phyloP scores from a whole-genome alignment of 345 rosid species.

The Hirschfeldia incana region DNA sequence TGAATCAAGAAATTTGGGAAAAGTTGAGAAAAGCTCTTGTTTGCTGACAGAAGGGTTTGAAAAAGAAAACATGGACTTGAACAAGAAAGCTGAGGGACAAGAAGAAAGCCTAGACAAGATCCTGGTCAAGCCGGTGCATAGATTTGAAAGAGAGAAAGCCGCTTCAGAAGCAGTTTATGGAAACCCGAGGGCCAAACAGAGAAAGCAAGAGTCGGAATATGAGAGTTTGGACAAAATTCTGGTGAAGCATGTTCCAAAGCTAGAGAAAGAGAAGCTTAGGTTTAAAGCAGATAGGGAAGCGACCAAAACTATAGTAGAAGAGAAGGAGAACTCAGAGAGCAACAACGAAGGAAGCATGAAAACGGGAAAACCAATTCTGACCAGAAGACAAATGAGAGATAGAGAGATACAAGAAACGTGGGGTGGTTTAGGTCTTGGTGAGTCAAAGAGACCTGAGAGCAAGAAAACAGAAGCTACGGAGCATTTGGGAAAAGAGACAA shows the following conservation, averaged over 20 bases:
- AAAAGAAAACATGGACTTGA: conserved; percentile 63
- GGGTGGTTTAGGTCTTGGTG: conserved; percentile 85
- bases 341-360: conserved; percentile 38
- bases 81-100: conserved; percentile 27
- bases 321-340: conserved; percentile 28
- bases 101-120: conserved; percentile 60
- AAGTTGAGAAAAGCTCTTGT: conserved; percentile 33
- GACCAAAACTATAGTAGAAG: conserved; percentile 35
- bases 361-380: conserved; percentile 20
- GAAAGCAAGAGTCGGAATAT: conserved; percentile 40
- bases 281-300: not conserved
- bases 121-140: conserved; percentile 57
- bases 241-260: conserved; percentile 73
- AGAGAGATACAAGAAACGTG: conserved; percentile 80
- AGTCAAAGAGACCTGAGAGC: conserved; percentile 61
- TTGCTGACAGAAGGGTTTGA: conserved; percentile 21
- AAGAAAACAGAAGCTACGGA: conserved; percentile 48
- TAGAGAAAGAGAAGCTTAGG: conserved; percentile 59
- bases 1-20: conserved; percentile 35
- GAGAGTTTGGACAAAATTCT: conserved; percentile 79
- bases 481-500: conserved; percentile 37
- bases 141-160: conserved; percentile 56
- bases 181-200: conserved; percentile 36
- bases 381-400: conserved; percentile 56
- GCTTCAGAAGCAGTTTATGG: conserved; percentile 41